Evolutionary conservation across 176 grass and related monocot species (phyloP).

Genomic region (Bonia amplexicaulis): DNA sequence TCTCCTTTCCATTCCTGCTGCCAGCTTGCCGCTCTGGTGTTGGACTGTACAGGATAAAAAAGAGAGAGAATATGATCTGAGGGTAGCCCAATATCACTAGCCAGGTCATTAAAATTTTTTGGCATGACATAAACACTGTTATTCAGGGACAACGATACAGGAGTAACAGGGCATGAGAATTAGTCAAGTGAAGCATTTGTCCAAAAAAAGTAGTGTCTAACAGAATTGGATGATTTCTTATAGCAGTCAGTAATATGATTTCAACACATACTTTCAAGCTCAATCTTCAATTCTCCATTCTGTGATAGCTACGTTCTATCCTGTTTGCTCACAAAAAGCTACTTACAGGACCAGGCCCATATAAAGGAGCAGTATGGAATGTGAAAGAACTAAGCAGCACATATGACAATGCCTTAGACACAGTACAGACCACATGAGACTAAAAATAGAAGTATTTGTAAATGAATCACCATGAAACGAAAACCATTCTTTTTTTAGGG

Average conservation of each 20-base stretch:
- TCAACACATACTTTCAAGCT: not conserved
- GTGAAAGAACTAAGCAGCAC: not conserved
- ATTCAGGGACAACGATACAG: not conserved
- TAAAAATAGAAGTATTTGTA: not conserved
- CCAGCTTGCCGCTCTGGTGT: constrained; percentile 18
- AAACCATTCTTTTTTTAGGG: not conserved
- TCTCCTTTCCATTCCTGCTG: constrained; percentile 11
- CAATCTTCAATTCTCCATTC: not conserved
- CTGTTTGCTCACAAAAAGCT: not conserved
- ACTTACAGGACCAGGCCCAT: not conserved
- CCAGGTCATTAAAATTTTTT: not conserved
- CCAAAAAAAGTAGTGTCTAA: not conserved
- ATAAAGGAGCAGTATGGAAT: not conserved
- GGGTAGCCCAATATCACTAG: not conserved
- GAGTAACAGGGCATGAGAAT: not conserved
- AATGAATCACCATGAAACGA: not conserved
- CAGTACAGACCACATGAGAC: not conserved
- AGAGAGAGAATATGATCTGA: constrained; percentile 27
- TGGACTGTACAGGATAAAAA: constrained; percentile 28
- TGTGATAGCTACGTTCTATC: not conserved
- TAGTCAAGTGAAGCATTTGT: not conserved
- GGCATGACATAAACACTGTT: not conserved
- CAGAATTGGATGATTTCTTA: not conserved
- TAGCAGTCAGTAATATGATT: not conserved
- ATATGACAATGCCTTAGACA: not conserved